Evolutionary conservation across 2,329 filamentous ascomycete species (phyloP).

Genomic region (Ascochyta fabae): DNA sequence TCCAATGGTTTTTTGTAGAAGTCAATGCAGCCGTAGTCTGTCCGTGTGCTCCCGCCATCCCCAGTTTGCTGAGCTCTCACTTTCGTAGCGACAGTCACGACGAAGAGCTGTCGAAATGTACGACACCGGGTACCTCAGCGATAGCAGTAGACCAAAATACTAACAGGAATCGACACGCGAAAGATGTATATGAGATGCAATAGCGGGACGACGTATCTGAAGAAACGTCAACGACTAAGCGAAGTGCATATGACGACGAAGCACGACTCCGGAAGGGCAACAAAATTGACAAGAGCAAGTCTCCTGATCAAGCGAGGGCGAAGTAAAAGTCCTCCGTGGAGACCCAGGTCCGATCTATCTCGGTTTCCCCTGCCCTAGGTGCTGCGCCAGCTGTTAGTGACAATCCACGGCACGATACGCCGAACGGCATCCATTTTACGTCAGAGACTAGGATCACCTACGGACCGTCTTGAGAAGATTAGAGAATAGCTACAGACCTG

Average conservation of each 20-base stretch:
- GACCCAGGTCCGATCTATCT: too few relatives aligned
- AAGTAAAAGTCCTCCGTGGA: too few relatives aligned
- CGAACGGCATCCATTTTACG: neutral
- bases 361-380: too few relatives aligned
- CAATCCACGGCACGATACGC: too few relatives aligned
- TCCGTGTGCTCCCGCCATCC: slow-evolving; percentile 8
- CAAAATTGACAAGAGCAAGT: neutral
- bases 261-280: neutral
- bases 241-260: neutral
- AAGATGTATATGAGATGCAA: too few relatives aligned
- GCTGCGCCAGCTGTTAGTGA: too few relatives aligned
- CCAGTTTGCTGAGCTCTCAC: too few relatives aligned
- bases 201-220: neutral
- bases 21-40: slow-evolving; percentile 17
- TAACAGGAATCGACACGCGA: too few relatives aligned
- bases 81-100: neutral
- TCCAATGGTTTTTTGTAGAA: slow-evolving; percentile 21
- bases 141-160: too few relatives aligned
- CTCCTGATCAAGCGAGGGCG: too few relatives aligned
- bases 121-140: too few relatives aligned
- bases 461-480: neutral
- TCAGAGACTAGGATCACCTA: slow-evolving; percentile 3
- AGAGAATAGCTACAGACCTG: too few relatives aligned
- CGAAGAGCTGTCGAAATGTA: neutral
- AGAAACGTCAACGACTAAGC: neutral